A percentile compares a stretch with the other conserved stretches of the same genome.
phyloP scores from a whole-genome alignment of 805 yeast species.

The Hanseniaspora thailandica region DNA sequence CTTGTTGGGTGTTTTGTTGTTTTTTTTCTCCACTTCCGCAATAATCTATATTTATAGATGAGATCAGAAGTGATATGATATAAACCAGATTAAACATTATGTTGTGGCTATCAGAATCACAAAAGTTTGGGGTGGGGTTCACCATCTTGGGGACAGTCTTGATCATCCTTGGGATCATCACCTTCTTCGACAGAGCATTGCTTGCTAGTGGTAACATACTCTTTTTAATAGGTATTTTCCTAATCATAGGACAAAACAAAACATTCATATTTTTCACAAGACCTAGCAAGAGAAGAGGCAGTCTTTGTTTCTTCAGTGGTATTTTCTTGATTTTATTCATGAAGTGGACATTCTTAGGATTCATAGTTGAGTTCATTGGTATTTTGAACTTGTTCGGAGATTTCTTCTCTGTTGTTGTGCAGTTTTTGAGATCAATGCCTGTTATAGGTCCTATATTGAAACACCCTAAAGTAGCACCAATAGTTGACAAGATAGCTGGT shows the following conservation, averaged over 20 bases:
- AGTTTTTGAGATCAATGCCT: slow-evolving; percentile 79
- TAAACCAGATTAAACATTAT: neutral
- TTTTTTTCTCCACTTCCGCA: neutral
- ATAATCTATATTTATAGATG: slow-evolving; percentile 21
- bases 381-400: slow-evolving; percentile 84
- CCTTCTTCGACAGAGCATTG: slow-evolving; percentile 79
- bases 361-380: slow-evolving; percentile 76
- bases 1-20: neutral
- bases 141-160: slow-evolving; percentile 72
- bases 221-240: slow-evolving; percentile 66
- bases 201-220: slow-evolving; percentile 79
- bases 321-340: slow-evolving; percentile 53
- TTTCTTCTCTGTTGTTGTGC: slow-evolving; percentile 78
- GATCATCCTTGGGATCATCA: slow-evolving; percentile 67
- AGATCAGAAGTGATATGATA: neutral
- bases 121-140: slow-evolving; percentile 85
- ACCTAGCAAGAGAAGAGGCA: slow-evolving; percentile 76
- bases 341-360: slow-evolving; percentile 74
- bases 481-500: slow-evolving; percentile 51
- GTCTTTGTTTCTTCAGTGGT: slow-evolving; percentile 67
- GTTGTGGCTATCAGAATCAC: slow-evolving; percentile 69
- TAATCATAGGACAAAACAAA: slow-evolving; percentile 80
- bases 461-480: slow-evolving; percentile 73
- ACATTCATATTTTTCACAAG: slow-evolving; percentile 63
- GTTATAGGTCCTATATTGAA: slow-evolving; percentile 74